A percentile compares a stretch with the other conserved stretches of the same genome.
phyloP scores from a whole-genome alignment of 1,139 yeast species.

The Taphrina wiesneri region DNA sequence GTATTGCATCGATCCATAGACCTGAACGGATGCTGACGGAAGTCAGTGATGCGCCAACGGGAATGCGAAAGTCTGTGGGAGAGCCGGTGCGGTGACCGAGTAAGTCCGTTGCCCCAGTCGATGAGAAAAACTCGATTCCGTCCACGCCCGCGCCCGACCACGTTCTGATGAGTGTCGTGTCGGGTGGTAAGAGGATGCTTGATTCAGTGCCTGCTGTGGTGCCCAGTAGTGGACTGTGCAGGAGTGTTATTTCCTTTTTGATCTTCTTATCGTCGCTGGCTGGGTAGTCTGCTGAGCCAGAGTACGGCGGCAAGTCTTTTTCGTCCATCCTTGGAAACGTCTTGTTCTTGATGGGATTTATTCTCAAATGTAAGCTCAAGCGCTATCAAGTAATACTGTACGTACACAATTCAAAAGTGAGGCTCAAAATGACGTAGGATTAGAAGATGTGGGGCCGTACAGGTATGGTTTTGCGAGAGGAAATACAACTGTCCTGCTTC shows the following conservation, averaged over 20 bases:
- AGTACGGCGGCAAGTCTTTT: slow-evolving; percentile 5
- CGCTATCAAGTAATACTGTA: no score
- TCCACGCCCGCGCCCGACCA: background rate
- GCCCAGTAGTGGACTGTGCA: background rate
- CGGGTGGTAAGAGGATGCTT: background rate
- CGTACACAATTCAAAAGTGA: background rate
- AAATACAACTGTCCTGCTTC: no score
- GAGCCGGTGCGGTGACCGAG: slow-evolving; percentile 5
- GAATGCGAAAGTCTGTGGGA: background rate
- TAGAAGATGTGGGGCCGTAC: background rate
- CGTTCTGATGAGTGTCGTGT: background rate
- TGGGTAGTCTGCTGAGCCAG: background rate
- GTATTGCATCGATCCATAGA: slow-evolving; percentile 14
- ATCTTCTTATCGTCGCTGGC: background rate
- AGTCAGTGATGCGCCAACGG: background rate
- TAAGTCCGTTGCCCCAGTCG: background rate
- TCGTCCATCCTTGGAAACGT: slow-evolving; percentile 2
- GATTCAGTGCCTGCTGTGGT: background rate
- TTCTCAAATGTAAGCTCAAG: no score
- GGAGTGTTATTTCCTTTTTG: slow-evolving; percentile 5
- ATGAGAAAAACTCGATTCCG: background rate
- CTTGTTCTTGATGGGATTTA: no score
- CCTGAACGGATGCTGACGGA: background rate
- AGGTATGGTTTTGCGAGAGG: no score
- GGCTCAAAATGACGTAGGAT: background rate